Base-by-base conservation (phyloP, 306 rosid genomes). In the Pyrus communis region DNA sequence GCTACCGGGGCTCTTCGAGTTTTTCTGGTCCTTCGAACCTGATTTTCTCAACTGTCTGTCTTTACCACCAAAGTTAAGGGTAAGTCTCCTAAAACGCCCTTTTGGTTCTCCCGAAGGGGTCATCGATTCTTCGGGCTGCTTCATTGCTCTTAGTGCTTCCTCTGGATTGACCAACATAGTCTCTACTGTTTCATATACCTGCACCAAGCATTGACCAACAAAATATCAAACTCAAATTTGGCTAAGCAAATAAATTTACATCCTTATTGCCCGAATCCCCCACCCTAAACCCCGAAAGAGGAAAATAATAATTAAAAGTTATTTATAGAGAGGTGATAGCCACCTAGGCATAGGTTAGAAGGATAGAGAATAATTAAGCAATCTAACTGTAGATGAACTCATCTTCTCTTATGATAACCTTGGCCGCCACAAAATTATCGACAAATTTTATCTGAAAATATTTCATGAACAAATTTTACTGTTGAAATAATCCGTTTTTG, bases 101-200 rank as follows among this genome's bases (percentile, higher is more conserved):
- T 82, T 95, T 25, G 80, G 71, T 81, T 88, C 97, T 42, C 82
- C 84, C 0, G 78, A 58, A 11, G 49, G 64, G 19, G 79, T 46
- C 23, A 84, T 63, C n/a, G 31, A 23, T 71, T 91, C 96, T 42
- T 92, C 98, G 4, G 92, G 78, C 80, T 90, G 97, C 83, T 85
- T 92, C 78, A 89, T 74, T 64, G 81, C 82, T 84, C 77, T 91
- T 55, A 87, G 76, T 31, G 88, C 91, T 85, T 96, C 99, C 18
- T 92, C 98, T 2, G 99, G 97, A 89, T 91, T 89, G 69, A 82
- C 70, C 65, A 92, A 57, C 93, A 96, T 86, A 38, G 82, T 82
- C 88, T 96, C 99, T 85, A 96, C 87, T 27, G 99, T 89, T 85
- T 89, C 96, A 78, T 92, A 96, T 52, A 91, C 99, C 99, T 96